These are phyloP conservation scores for Starmerella floris DNA, from an alignment of 805 yeast genomes.

Conservation along the genomic window DNA sequence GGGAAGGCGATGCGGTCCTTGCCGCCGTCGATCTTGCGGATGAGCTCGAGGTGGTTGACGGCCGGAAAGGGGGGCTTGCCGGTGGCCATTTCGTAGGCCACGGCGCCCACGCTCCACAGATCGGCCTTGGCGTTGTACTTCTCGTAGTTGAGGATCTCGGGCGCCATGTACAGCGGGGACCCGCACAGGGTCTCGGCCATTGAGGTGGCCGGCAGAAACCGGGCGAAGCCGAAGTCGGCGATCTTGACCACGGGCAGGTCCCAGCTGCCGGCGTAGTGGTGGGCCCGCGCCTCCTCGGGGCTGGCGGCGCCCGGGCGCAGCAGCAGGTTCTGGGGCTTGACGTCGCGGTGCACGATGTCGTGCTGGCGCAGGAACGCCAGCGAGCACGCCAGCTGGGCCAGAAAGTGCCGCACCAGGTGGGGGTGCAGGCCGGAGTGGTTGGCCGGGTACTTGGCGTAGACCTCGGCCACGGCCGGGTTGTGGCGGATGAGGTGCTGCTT, in stretches of 20 bases:
- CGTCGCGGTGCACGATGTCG: conserved; percentile 85
- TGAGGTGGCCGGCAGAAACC: conserved; percentile 83
- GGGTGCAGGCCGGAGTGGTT: conserved; percentile 65
- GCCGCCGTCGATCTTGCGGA: conserved; percentile 70
- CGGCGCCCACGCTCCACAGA: conserved; percentile 97
- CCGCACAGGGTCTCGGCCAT: conserved; percentile 97
- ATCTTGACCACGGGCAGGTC: conserved; percentile 82
- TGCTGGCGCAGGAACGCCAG: conserved; percentile 66
- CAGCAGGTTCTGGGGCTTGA: conserved; percentile 79
- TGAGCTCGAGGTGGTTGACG: conserved; percentile 77
- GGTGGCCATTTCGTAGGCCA: conserved; percentile 83
- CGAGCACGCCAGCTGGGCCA: conserved; percentile 77
- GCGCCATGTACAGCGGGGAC: conserved; percentile 96
- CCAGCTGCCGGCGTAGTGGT: conserved; percentile 65
- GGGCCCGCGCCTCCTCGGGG: conserved; percentile 36
- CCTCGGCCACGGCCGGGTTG: conserved; percentile 64
- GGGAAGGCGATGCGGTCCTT: conserved; percentile 74
- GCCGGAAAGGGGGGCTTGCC: conserved; percentile 97
- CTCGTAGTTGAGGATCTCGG: conserved; percentile 86
- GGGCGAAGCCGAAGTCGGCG: conserved; percentile 96
- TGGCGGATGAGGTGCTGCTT: conserved; percentile 56
- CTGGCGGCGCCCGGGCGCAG: conserved; percentile 72
- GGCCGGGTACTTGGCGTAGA: conserved; percentile 72
- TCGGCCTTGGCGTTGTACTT: conserved; percentile 96
- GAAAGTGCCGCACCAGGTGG: conserved; percentile 64